Evolutionary conservation across 2,329 filamentous ascomycete species (phyloP).

Genomic region (Hansfordia pulvinata): DNA sequence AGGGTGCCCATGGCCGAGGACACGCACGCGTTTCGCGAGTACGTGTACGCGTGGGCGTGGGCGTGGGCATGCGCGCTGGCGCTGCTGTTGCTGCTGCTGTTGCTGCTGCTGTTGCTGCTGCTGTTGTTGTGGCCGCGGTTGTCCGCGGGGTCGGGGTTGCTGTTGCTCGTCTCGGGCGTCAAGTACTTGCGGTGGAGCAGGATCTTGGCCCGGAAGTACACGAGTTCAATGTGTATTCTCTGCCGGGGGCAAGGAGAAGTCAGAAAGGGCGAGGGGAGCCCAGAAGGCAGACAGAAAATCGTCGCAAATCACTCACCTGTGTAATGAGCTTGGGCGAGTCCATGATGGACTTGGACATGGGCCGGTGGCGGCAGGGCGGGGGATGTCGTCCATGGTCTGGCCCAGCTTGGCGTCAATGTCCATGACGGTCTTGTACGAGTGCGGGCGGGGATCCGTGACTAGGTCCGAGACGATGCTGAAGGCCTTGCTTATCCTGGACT

Average conservation of each 20-base stretch:
- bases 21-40: slow-evolving; percentile 30
- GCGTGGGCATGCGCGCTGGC: too few species aligned
- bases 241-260: too few species aligned
- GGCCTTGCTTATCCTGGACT: slow-evolving; percentile 10
- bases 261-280: too few species aligned
- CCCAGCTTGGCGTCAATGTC: slow-evolving; percentile 9
- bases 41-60: too few species aligned
- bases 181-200: slow-evolving; percentile 41
- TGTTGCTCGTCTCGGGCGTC: slow-evolving; percentile 17
- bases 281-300: too few species aligned
- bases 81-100: too few species aligned
- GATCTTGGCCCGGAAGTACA: slow-evolving; percentile 34
- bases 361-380: slow-evolving; percentile 7
- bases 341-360: slow-evolving; percentile 21
- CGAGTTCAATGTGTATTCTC: slow-evolving; percentile 33
- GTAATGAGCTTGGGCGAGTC: slow-evolving; percentile 36
- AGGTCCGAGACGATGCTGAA: slow-evolving; percentile 14
- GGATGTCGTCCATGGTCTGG: slow-evolving; percentile 5
- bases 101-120: too few species aligned
- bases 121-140: too few species aligned
- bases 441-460: slow-evolving; percentile 5
- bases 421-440: slow-evolving; percentile 10
- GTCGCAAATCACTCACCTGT: too few species aligned
- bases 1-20: slow-evolving; percentile 32
- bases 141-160: too few species aligned